These are phyloP conservation scores for Kazachstania sp. DNA, from an alignment of 1,139 yeast genomes.

Conservation along the genomic window DNA sequence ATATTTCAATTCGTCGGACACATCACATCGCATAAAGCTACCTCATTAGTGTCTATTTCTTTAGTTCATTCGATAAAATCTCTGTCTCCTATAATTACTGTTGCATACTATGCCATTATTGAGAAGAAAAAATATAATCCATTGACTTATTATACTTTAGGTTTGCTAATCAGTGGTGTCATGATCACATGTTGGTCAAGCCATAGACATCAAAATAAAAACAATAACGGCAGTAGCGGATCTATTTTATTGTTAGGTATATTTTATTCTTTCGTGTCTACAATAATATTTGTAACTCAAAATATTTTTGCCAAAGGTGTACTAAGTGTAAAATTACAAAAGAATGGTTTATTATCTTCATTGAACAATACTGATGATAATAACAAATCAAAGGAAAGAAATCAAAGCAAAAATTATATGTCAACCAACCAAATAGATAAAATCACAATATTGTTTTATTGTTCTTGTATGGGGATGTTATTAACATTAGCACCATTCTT, in stretches of 20 bases:
- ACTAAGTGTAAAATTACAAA: slow-evolving; percentile 43
- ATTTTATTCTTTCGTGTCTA: slow-evolving; percentile 66
- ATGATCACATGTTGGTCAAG: slow-evolving; percentile 60
- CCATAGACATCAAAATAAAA: slow-evolving; percentile 11
- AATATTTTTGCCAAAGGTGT: slow-evolving; percentile 84
- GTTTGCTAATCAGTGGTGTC: slow-evolving; percentile 75
- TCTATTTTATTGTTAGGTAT: slow-evolving; percentile 52
- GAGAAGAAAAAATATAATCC: slow-evolving; percentile 49
- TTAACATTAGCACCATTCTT: slow-evolving; percentile 75
- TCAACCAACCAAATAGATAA: slow-evolving; percentile 48
- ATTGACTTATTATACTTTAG: slow-evolving; percentile 67
- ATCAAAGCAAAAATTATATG: not conserved
- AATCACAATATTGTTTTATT: slow-evolving; percentile 71
- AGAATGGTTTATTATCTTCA: slow-evolving; percentile 19
- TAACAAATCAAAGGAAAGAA: not conserved
- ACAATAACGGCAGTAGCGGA: slow-evolving; percentile 18
- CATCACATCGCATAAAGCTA: slow-evolving; percentile 80
- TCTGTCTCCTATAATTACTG: slow-evolving; percentile 79
- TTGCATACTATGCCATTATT: slow-evolving; percentile 59
- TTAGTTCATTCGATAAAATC: slow-evolving; percentile 90
- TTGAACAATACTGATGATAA: not conserved
- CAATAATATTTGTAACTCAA: slow-evolving; percentile 82
- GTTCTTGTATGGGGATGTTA: slow-evolving; percentile 71
- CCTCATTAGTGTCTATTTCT: slow-evolving; percentile 80
- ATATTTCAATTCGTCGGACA: slow-evolving; percentile 86